Base-by-base conservation (phyloP, 2,329 filamentous ascomycete genomes). In the Teratosphaeria destructans region DNA sequence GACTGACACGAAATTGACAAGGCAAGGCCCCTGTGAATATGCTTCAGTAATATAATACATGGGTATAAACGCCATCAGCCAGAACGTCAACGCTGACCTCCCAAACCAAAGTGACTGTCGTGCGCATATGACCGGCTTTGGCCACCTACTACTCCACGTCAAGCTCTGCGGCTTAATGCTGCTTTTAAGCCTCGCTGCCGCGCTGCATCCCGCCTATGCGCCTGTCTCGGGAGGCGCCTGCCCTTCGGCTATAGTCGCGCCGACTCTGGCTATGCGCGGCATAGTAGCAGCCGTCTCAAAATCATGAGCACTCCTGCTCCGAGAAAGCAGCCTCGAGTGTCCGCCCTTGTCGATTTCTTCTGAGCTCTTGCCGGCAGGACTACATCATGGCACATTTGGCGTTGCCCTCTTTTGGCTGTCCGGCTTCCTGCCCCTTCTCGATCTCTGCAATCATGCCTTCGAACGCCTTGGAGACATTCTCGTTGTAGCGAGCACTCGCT, bases 371-470 rank as follows among this genome's bases (percentile, higher is more conserved):
- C 43, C 43, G 19, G 16, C 43, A 2, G 8, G 43, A 49, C 19
- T 80, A 99, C 94, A 99, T 97, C 67, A 96, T 74, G 59, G 74
- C 68, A 74, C 94, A 97, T 77, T 95, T 96, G 68, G 85, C 85
- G 59, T 87, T 87, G 59, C 85, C 87, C 29, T 90, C 80, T 7
- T 90, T 87, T 76, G 96, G 90, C 69, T 86, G 86, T 1, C 93
- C 92, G 72, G 95, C 95, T 76, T 95, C 89, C 29, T 87, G 86
- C 4, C 70, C 70, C 77, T 95, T 95, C 77, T 99, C 94, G 64
- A 99, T 92, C 79, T 97, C 89, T 55, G 83, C 89, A 68, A 99
- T 91, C 79, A 99, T 87, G 64, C 95, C 81, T 76, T 97, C 93
- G 72, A 99, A 99, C 2, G 90, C 90, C 75, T 90, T 92, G 67